phyloP scores from a whole-genome alignment of 2,329 filamentous ascomycete species.

The Botrytis tulipae region DNA sequence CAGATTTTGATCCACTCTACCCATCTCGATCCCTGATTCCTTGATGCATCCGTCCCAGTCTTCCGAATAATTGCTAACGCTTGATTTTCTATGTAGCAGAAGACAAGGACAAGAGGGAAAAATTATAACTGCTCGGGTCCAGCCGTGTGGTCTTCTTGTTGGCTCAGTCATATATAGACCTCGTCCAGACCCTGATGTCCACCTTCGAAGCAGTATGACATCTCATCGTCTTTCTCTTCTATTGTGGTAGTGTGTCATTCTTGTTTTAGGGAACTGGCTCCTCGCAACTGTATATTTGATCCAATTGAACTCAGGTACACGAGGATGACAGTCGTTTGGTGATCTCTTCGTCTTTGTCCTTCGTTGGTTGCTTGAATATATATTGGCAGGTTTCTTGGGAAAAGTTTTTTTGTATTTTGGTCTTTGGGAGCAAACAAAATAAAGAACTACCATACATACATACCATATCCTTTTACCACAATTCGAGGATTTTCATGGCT shows the following conservation, averaged over 20 bases:
- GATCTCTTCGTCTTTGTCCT: conserved; percentile 30
- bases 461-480: conserved; percentile 9
- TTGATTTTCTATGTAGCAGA: conserved; percentile 25
- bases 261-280: conserved; percentile 28
- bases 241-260: conserved; percentile 20
- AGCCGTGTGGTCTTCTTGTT: conserved; percentile 27
- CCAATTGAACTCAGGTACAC: conserved; percentile 30
- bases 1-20: conserved; percentile 28
- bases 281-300: conserved; percentile 33
- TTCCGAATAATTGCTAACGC: conserved; percentile 28
- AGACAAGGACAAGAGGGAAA: conserved; percentile 20
- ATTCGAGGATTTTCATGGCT: conserved; percentile 32
- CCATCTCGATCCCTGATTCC: conserved; percentile 30
- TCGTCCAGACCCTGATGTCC: conserved; percentile 27
- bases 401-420: conserved; percentile 19
- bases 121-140: conserved; percentile 36
- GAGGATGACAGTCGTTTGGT: conserved; percentile 31
- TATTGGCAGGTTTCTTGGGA: conserved; percentile 17
- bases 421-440: conserved; percentile 17
- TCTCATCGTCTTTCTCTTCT: conserved; percentile 29
- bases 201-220: conserved; percentile 30
- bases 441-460: conserved; percentile 10
- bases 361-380: conserved; percentile 27
- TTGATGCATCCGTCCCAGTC: conserved; percentile 23
- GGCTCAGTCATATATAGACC: conserved; percentile 32